Base-by-base conservation (phyloP, 2,329 filamentous ascomycete species). In the Diaporthe eres region DNA sequence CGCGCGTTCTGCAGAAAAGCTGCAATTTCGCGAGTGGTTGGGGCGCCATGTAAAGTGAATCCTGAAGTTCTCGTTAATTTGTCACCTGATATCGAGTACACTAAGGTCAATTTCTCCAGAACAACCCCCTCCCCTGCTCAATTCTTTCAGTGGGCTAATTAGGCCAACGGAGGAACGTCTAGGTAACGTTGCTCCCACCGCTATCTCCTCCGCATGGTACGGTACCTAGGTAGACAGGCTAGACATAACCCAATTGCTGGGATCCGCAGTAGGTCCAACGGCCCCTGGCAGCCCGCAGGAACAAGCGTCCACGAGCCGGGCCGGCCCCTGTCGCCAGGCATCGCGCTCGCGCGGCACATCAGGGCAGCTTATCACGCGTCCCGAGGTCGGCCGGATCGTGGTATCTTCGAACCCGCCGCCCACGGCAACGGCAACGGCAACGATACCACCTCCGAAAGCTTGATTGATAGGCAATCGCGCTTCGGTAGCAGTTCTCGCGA, bases 281-380 rank as follows among this genome's bases (percentile, higher is more conserved):
- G 47, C 57, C 71, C 71, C 71, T 72, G 57, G 42, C 28, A 42
- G 44, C 47, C 49, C 34, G 57, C 71, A 73, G 58, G 37, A 65
- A 65, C 47, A 44, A 17, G 71, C 39, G 42, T 25, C 51, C 42
- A 72, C 9, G 47, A 65, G 58, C 61, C 61, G 65, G 65, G 65
- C 65, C 65, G 65, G 65, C 49, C 65, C 65, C 65, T 70, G 65
- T 70, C 65, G 65, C 10, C 55, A 31, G 47, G 34, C 34, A 42
- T 42, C 47, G 13, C n/a, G 7, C 53, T 53, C 72, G 28, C 70
- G 51, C 70, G 61, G 72, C 72, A 61, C 57, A 44, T 13, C 63
- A 61, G 72, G 61, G 72, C 63, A 71, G n/a, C 72, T 74, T 74
- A 74, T 74, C 72, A 68, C 37, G 44, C 22, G 9, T 74, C 72